A percentile compares a stretch with the other conserved stretches of the same genome.
phyloP scores from a whole-genome alignment of 352 stramenopile species.

The Chrysophaeum taylorii region DNA sequence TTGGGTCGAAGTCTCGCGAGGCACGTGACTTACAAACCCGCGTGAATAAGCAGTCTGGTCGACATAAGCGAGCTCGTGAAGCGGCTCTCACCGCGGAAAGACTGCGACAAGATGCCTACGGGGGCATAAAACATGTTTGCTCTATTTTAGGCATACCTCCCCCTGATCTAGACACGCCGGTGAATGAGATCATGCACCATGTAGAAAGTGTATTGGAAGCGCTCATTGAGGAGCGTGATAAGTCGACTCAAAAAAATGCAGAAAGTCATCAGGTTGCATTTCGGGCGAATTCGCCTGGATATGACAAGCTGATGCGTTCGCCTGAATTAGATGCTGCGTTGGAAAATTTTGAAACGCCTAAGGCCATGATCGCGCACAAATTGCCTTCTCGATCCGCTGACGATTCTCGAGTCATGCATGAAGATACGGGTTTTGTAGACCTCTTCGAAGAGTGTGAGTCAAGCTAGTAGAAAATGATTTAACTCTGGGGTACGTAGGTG shows the following conservation, averaged over 20 bases:
- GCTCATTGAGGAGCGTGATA: constrained; percentile 24
- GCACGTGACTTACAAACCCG: not conserved
- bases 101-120: not conserved
- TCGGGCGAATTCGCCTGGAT: not conserved
- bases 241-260: constrained; percentile 13
- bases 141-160: constrained; percentile 15
- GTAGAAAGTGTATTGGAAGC: constrained; percentile 23
- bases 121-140: constrained; percentile 5
- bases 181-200: constrained; percentile 22
- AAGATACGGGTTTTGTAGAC: no score
- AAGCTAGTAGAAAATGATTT: no score
- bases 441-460: no score
- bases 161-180: constrained; percentile 15
- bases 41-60: not conserved
- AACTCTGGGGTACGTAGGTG: no score
- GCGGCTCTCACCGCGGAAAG: not conserved
- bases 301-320: constrained; percentile 5
- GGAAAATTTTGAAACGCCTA: constrained; percentile 5
- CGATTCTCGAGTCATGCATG: no score
- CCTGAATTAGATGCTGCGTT: constrained; percentile 21
- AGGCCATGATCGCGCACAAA: not conserved
- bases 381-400: no score
- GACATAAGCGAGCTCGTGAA: not conserved
- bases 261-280: constrained; percentile 12
- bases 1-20: not conserved